phyloP scores from a whole-genome alignment of 202 grass and related monocot species.

The Cymbopogon flexuosus region DNA sequence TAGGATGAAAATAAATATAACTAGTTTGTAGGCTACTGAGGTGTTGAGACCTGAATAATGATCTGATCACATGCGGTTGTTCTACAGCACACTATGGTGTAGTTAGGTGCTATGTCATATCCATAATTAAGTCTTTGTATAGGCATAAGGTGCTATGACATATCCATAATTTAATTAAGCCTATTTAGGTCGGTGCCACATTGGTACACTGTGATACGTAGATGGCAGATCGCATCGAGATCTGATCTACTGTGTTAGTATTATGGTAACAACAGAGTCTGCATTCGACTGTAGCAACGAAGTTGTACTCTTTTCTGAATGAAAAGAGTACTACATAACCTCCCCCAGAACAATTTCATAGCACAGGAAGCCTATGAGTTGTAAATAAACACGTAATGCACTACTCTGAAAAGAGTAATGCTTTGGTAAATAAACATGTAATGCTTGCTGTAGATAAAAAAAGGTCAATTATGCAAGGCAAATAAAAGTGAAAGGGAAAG shows the following conservation, averaged over 20 bases:
- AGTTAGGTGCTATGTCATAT: background rate
- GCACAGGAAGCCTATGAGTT: background rate
- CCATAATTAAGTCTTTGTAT: background rate
- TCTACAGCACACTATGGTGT: background rate
- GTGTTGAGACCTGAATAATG: background rate
- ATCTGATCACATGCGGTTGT: background rate
- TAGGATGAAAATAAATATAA: background rate
- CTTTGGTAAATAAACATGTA: background rate
- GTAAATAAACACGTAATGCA: background rate
- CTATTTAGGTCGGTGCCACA: background rate
- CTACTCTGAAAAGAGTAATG: too few species aligned
- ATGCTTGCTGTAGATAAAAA: background rate
- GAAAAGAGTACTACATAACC: background rate
- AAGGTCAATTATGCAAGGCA: conserved; percentile 26
- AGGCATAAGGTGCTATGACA: background rate
- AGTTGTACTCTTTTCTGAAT: background rate
- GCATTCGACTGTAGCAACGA: background rate
- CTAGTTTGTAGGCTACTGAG: background rate
- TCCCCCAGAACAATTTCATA: background rate
- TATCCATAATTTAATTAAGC: background rate
- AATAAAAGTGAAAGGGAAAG: background rate
- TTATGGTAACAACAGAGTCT: background rate
- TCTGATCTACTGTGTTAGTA: background rate
- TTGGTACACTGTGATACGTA: background rate
- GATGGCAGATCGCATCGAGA: background rate